These are phyloP conservation scores for Nymphaea colorata DNA, from an alignment of 164 flowering plant species.

Conservation along the genomic window DNA sequence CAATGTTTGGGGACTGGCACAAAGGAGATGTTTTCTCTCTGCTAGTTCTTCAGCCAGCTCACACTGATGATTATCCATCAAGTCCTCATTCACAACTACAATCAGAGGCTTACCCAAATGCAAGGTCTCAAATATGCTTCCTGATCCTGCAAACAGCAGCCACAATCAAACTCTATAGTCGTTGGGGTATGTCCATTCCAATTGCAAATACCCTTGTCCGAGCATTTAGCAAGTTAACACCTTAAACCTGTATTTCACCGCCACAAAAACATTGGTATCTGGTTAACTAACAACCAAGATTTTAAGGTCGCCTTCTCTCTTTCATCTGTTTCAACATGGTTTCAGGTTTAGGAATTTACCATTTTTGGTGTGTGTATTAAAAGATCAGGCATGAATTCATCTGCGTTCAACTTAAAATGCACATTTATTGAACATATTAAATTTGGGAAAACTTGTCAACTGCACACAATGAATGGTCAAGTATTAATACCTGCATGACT, in stretches of 20 bases:
- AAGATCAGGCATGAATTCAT: too few relatives aligned
- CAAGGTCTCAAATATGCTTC: slow-evolving; percentile 93
- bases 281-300: too few relatives aligned
- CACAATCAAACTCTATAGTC: not conserved
- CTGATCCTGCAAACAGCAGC: slow-evolving; percentile 52
- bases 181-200: too few relatives aligned
- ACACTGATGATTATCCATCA: slow-evolving; percentile 97
- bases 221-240: too few relatives aligned
- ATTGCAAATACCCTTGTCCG: too few relatives aligned
- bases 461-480: not conserved
- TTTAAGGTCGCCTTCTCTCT: too few relatives aligned
- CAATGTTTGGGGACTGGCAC: slow-evolving; percentile 68
- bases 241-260: too few relatives aligned
- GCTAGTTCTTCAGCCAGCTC: slow-evolving; percentile 96
- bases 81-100: slow-evolving; percentile 92
- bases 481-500: slow-evolving; percentile 68
- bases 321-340: too few relatives aligned
- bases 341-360: too few relatives aligned
- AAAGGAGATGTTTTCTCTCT: slow-evolving; percentile 76
- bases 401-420: too few relatives aligned
- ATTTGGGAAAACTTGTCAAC: not conserved
- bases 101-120: slow-evolving; percentile 66
- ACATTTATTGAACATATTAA: not conserved
- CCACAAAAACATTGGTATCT: too few relatives aligned
- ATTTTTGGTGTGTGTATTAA: too few relatives aligned